Conservation (phyloP, 257 asterid genomes). For the Leonotis leonurus region DNA sequence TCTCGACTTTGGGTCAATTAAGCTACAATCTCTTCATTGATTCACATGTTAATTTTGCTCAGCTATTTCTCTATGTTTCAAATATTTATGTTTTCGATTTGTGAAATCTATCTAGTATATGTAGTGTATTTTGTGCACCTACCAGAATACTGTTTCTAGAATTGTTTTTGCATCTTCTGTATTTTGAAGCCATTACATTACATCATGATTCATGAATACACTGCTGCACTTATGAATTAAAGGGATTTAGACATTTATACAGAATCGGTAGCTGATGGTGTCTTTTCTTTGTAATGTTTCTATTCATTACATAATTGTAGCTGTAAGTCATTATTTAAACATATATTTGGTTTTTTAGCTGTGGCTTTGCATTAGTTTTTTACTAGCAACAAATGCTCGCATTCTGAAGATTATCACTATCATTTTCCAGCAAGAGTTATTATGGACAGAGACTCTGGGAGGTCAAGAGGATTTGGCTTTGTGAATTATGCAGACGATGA, state of each 20-base stretch:
- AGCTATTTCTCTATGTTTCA: no score
- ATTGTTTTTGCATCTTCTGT: not conserved
- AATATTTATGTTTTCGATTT: not conserved
- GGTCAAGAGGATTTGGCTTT: constrained; percentile 81
- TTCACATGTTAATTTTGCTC: no score
- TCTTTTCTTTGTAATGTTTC: not conserved
- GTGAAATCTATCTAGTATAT: not conserved
- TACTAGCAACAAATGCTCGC: not conserved
- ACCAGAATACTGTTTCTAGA: not conserved
- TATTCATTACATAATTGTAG: not conserved
- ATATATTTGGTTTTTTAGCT: not conserved
- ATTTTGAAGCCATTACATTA: not conserved
- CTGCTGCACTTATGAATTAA: not conserved
- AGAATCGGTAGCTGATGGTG: not conserved
- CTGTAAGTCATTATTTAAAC: not conserved
- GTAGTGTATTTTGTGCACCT: not conserved
- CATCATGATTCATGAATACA: no score
- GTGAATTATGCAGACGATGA: constrained; percentile 47
- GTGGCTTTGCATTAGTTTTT: not conserved
- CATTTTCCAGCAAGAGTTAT: constrained; percentile 57
- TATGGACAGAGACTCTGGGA: constrained; percentile 67
- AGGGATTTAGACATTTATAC: not conserved
- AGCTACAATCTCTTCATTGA: not conserved
- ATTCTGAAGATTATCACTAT: not conserved
- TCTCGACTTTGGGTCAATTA: no score